These are phyloP conservation scores for Blastosporella zonata DNA, from an alignment of 1,284 basidiomycete species.

Conservation along the genomic window DNA sequence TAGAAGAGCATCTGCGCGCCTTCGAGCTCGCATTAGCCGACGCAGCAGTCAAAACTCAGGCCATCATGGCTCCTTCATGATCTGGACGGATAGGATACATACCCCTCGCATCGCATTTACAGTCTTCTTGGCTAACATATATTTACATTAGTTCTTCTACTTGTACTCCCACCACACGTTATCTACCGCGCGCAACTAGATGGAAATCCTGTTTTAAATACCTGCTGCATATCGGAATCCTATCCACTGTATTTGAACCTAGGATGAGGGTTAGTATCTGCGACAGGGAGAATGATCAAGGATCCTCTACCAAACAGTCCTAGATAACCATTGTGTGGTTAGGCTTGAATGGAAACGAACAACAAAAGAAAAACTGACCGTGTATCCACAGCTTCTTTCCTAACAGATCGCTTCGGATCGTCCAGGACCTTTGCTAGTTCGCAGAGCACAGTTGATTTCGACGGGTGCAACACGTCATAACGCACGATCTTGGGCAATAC, in stretches of 20 bases:
- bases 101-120: slow-evolving; percentile 9
- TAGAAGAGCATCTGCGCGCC: slow-evolving; percentile 70
- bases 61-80: slow-evolving; percentile 65
- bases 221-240: slow-evolving; percentile 15
- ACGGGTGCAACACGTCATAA: slow-evolving; percentile 76
- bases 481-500: slow-evolving; percentile 72
- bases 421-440: slow-evolving; percentile 77
- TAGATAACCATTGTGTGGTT: slow-evolving; percentile 3
- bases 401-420: slow-evolving; percentile 78
- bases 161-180: slow-evolving; percentile 18
- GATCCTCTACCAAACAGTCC: slow-evolving; percentile 20
- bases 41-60: slow-evolving; percentile 68
- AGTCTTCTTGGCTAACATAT: slow-evolving; percentile 21
- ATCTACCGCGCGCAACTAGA: slow-evolving; percentile 20
- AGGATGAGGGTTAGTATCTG: slow-evolving; percentile 5
- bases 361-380: slow-evolving; percentile 35
- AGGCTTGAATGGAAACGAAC: neutral
- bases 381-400: slow-evolving; percentile 86
- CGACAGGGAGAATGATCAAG: neutral
- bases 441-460: slow-evolving; percentile 70
- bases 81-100: slow-evolving; percentile 4
- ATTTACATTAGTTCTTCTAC: slow-evolving; percentile 21
- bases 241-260: slow-evolving; percentile 63
- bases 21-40: slow-evolving; percentile 69
- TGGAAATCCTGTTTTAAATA: slow-evolving; percentile 15